Percentiles rank a stretch among this genome's conserved stretches.
phyloP scores from a whole-genome alignment of 2,329 filamentous ascomycete species.

The Ophiostoma pallidulum region DNA sequence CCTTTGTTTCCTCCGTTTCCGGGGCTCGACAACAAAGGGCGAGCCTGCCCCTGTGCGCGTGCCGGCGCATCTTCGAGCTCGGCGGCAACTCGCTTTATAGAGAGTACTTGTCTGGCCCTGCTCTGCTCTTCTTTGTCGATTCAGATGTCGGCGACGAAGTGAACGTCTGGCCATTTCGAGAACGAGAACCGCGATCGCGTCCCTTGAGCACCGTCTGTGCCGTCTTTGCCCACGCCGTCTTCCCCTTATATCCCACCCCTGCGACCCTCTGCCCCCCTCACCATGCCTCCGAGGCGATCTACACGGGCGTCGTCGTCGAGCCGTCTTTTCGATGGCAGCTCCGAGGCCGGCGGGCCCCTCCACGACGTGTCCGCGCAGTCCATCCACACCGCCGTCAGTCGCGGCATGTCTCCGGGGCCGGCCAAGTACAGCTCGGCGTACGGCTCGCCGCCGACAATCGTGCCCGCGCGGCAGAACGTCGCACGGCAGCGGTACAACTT shows the following conservation, averaged over 20 bases:
- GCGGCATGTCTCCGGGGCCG: slow-evolving; percentile 18
- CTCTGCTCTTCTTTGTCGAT: too few relatives aligned
- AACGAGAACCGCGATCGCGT: too few relatives aligned
- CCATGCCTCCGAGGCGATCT: slow-evolving; percentile 16
- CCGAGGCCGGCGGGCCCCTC: slow-evolving; percentile 15
- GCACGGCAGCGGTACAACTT: slow-evolving; percentile 18
- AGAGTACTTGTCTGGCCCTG: too few relatives aligned
- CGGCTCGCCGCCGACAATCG: slow-evolving; percentile 17
- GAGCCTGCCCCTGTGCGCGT: neutral
- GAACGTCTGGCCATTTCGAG: too few relatives aligned
- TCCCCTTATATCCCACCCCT: too few relatives aligned
- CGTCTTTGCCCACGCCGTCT: too few relatives aligned
- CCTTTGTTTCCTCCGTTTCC: slow-evolving; percentile 1
- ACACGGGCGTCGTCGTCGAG: slow-evolving; percentile 13
- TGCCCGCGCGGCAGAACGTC: slow-evolving; percentile 16
- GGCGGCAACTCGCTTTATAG: too few relatives aligned
- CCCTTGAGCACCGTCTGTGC: too few relatives aligned
- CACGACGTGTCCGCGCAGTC: slow-evolving; percentile 4
- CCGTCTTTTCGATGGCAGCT: slow-evolving; percentile 16
- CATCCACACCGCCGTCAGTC: slow-evolving; percentile 10
- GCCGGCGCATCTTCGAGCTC: too few relatives aligned
- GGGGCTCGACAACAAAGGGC: slow-evolving; percentile 7
- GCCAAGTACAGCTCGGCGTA: slow-evolving; percentile 20
- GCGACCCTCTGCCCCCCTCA: too few relatives aligned
- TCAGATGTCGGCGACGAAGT: too few relatives aligned